Conservation (phyloP, 306 rosid genomes). For the Oemleria cerasiformis region DNA sequence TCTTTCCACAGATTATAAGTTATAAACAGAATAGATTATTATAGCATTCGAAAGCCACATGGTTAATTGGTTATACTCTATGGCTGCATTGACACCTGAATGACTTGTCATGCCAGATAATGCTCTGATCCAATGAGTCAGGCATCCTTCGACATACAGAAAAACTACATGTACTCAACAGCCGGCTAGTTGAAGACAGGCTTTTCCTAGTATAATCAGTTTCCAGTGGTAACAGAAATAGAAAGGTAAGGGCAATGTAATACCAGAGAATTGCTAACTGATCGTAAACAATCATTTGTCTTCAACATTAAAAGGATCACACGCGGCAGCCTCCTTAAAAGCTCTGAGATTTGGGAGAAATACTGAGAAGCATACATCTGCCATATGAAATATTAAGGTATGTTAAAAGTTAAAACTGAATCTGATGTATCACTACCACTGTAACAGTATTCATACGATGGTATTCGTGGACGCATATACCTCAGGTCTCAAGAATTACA, state of each 20-base stretch:
- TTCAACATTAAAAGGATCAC: slow-evolving; percentile 93
- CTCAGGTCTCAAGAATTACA: background rate
- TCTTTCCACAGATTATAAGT: background rate
- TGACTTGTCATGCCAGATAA: slow-evolving; percentile 3
- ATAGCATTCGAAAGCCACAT: background rate
- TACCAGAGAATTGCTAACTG: slow-evolving; percentile 91
- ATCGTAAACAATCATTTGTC: slow-evolving; percentile 92
- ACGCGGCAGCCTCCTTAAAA: slow-evolving; percentile 84
- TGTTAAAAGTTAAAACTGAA: background rate
- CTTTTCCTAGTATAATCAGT: background rate
- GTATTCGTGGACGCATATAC: background rate
- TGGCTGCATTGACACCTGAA: background rate
- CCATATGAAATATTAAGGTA: slow-evolving; percentile 25
- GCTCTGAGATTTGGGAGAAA: slow-evolving; percentile 88
- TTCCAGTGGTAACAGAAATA: slow-evolving; percentile 3
- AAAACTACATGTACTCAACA: background rate
- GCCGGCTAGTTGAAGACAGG: background rate
- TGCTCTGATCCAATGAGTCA: slow-evolving; percentile 12
- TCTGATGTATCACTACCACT: background rate
- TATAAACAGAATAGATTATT: background rate
- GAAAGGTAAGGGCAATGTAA: slow-evolving; percentile 17
- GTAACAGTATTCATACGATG: background rate
- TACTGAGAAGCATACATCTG: slow-evolving; percentile 96
- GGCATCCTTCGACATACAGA: slow-evolving; percentile 5
- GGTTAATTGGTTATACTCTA: background rate